Evolutionary conservation across 2,329 filamentous ascomycete species (phyloP).

Genomic region (Nemania sp.): DNA sequence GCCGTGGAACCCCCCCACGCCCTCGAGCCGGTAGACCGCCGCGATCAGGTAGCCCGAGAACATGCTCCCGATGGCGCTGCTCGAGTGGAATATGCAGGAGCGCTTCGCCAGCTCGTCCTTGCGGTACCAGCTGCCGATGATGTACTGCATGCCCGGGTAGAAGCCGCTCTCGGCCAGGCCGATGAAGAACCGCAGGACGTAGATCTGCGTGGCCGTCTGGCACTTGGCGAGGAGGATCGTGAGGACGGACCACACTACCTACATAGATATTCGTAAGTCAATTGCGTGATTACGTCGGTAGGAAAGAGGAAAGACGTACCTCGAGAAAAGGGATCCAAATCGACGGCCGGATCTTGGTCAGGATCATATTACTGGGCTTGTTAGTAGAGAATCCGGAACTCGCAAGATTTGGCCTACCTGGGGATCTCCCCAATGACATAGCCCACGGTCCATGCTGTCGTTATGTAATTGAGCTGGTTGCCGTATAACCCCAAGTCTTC

Average conservation of each 20-base stretch:
- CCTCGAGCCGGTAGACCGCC: constrained; percentile 54
- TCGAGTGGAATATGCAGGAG: constrained; percentile 45
- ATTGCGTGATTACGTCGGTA: background rate
- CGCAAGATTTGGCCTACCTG: constrained; percentile 28
- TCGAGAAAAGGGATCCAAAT: constrained; percentile 46
- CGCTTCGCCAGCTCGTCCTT: constrained; percentile 53
- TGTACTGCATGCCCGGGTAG: constrained; percentile 43
- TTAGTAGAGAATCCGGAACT: constrained; percentile 13
- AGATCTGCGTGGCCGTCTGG: constrained; percentile 41
- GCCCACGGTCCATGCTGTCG: constrained; percentile 38
- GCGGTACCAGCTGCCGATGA: constrained; percentile 46
- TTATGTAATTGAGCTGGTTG: constrained; percentile 46
- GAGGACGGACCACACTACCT: constrained; percentile 40
- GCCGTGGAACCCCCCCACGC: constrained; percentile 51
- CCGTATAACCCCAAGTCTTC: constrained; percentile 47
- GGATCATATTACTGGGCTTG: constrained; percentile 38
- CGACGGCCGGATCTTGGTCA: constrained; percentile 44
- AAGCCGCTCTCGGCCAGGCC: constrained; percentile 40
- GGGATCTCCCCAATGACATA: constrained; percentile 42
- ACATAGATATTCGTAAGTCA: background rate
- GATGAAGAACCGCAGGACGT: constrained; percentile 44
- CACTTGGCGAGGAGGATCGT: constrained; percentile 43
- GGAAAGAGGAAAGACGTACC: constrained; percentile 14
- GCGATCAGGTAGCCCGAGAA: constrained; percentile 61
- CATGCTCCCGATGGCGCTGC: constrained; percentile 38